Base-by-base conservation (phyloP, 768 basidiomycete genomes). In the Calocybe cyanea region DNA sequence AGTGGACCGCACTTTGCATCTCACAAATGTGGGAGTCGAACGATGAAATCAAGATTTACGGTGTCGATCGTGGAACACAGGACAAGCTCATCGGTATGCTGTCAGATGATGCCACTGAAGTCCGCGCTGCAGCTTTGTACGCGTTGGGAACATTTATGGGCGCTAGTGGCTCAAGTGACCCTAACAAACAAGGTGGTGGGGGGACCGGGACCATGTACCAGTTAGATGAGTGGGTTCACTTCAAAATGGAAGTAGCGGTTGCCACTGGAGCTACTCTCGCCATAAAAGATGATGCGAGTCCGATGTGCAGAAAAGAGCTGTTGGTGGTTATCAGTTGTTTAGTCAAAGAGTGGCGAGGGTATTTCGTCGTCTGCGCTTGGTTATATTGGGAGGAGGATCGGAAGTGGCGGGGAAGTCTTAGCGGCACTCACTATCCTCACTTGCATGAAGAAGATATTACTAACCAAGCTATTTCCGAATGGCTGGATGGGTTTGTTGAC, bases 331-430 rank as follows among this genome's bases (percentile, higher is more conserved):
- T 98, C 45, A 93, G 91, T 58, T 92, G 89, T 57, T 71, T 98
- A 17, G 93, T 94, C 30, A 88, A 92, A 63, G 95, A 98, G 63
- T 97, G 94, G 91, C 72, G 92, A 45, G 96, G 95, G 6, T 90
- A 90, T 70, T 92, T 98, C 56, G 90, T 95, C 38, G 82, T 93
- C 31, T 96, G 95, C 51, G 93, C 95, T 1, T 98, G 95, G 94
- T 69, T 92, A 7, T 94, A 96, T 61, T 90, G 90, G 83, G 93
- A 96, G 59, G 90, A 94, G 61, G 89, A 95, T 55, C 67, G 83
- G 40, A 78, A 74, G 48, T 82, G 85, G 79, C 67, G 75, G 57
- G 53, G 67, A 43, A 58, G 73, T 55, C 53, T 63, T 13, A 64
- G 46, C 55, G 62, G 63, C 11, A 62, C 66, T 36, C 60, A 63